A percentile compares a stretch with the other conserved stretches of the same genome.
Conservation (phyloP, 768 basidiomycete genomes). For the Russula sp. region DNA sequence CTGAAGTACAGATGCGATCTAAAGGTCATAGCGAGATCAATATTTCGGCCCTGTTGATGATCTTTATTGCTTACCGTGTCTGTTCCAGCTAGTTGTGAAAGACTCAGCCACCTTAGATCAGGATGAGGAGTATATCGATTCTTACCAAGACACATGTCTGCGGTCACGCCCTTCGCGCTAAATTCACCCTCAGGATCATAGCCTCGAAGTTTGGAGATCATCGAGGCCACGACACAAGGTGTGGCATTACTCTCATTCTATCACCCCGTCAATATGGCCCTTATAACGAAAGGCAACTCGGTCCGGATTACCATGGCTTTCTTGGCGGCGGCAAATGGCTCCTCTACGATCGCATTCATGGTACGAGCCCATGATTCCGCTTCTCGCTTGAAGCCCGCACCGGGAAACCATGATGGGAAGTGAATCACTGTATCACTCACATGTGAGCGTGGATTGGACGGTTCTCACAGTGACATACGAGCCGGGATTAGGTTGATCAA, state of each 20-base stretch:
- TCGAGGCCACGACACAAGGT: neutral
- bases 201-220: neutral
- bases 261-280: neutral
- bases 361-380: conserved; percentile 24
- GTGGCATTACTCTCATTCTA: neutral
- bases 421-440: conserved; percentile 18
- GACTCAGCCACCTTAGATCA: neutral
- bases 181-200: neutral
- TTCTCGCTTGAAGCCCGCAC: conserved; percentile 25
- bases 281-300: neutral
- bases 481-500: conserved; percentile 40
- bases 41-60: neutral
- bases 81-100: neutral
- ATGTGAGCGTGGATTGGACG: neutral
- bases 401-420: conserved; percentile 29
- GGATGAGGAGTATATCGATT: neutral
- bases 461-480: conserved; percentile 23
- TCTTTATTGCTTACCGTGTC: neutral
- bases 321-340: conserved; percentile 25
- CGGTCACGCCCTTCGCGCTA: conserved; percentile 1
- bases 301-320: conserved; percentile 22
- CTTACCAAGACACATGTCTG: conserved; percentile 8
- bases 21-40: neutral
- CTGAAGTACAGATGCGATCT: conserved; percentile 30
- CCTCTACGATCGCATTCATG: conserved; percentile 26